Percentiles rank a stretch among this genome's conserved stretches.
These are phyloP conservation scores for Verticillium alfalfae DNA, from an alignment of 2,329 filamentous ascomycete genomes.

Conservation along the genomic window DNA sequence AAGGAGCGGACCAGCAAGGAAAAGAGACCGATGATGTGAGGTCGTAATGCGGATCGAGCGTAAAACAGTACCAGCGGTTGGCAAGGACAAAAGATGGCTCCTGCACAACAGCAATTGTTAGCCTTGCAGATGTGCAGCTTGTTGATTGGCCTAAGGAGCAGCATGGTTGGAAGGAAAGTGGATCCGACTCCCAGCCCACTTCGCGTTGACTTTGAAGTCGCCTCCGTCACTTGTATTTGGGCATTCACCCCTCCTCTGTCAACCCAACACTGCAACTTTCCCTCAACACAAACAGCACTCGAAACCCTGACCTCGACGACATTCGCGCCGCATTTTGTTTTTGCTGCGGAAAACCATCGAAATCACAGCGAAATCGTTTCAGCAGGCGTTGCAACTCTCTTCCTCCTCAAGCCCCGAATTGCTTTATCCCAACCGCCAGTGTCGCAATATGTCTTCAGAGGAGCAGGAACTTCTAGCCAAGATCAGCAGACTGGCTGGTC, in stretches of 20 bases:
- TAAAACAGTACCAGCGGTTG: not conserved
- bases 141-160: not conserved
- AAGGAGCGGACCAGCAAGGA: not conserved
- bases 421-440: not conserved
- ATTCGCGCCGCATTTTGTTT: no score
- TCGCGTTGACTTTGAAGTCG: not conserved
- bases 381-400: no score
- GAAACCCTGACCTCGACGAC: no score
- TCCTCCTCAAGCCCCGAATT: no score
- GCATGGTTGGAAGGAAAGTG: not conserved
- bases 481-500: constrained; percentile 48
- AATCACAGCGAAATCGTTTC: not conserved
- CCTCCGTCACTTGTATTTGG: not conserved
- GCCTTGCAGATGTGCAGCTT: not conserved
- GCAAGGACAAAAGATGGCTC: not conserved
- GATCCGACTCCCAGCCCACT: not conserved
- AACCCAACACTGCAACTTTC: not conserved
- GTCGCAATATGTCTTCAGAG: constrained; percentile 36
- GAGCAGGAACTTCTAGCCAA: constrained; percentile 47
- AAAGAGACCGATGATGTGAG: not conserved
- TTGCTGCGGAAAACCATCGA: not conserved
- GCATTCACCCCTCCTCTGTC: not conserved
- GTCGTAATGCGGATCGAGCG: not conserved
- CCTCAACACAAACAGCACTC: not conserved
- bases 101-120: not conserved